Base-by-base conservation (phyloP, 257 asterid genomes). In the Haberlea rhodopensis region DNA sequence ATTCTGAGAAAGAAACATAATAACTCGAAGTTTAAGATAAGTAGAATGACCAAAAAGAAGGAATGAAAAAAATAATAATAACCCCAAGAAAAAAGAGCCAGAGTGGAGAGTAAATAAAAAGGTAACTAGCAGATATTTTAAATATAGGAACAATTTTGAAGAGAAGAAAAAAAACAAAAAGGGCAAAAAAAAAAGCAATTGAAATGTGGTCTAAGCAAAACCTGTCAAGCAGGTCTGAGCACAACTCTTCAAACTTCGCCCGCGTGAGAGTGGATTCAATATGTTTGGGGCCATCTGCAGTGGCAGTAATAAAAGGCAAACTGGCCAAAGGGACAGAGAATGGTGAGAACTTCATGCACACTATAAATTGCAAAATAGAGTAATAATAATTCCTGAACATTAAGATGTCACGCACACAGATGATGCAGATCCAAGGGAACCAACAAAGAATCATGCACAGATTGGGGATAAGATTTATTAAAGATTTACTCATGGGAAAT, bases 281-380 rank as follows among this genome's bases (percentile, higher is more conserved):
- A 72, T 92, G 98, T 71, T 92, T 92, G 23, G 98, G 98, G 62
- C 98, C 98, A 74, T 92, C 98, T 18, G 98, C 95, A 13, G 98
- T 92, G 71, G 98, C 98, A 60, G 98, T 92, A 67, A 92, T 92
- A 85, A 92, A 92, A 32, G 97, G 98, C 86, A 92, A 81, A 73
- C 98, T 92, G 81, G 70, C 72, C 19, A 55, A 72, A 48, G 21
- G 31, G 71, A 21, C 24, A 0, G 16, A 63, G 6, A 28, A 56
- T 28, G 60, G 49, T 66, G 27, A 75, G 66, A n/a, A 55, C 24
- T 6, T 29, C 18, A n/a, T 11, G 4, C 53, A 46, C 15, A 56
- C 51, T 40, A 26, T 20, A 64, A 5, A 31, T 51, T 48, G 60
- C 40, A 63, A 57, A 71, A 40, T 40, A 40, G 40, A 37, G 19